Base-by-base conservation (phyloP, 495 filamentous ascomycete species). In the Aspergillus nanangensis region DNA sequence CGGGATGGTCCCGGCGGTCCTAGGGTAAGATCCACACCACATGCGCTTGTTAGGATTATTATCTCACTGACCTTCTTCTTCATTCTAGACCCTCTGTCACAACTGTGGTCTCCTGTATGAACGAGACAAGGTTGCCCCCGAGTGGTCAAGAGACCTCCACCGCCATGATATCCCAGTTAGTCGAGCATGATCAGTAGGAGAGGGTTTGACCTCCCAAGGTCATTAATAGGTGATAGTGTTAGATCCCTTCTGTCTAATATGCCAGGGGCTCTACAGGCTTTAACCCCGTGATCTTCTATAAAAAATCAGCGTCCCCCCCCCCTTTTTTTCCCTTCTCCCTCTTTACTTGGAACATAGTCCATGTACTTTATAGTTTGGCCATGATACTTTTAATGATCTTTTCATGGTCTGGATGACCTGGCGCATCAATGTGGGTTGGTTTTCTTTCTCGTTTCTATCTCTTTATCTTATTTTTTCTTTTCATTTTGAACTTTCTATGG, bases 81-180 rank as follows among this genome's bases (percentile, higher is more conserved):
- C 3, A 11, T 19, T 45, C 8, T 48, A 95, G 91, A 86, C 89
- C 18, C 80, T 99, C 17, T 99, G 93, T 68, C 85, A 87, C 64
- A 97, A 95, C 59, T 99, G 93, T 67, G 92, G 90, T 44, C 84
- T 89, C 41, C 69, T 88, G 4, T 96, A 82, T 56, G 92, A 96
- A 57, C 84, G 90, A 42, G 87, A 91, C 59, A 84, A 88, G 61
- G 79, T 84, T 43, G 74, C 93, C 0, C 90, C 94, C 3, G 82
- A 85, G 41, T 95, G 87, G 83, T 82, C 84, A 5, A 86, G 84
- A 60, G 83, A 86, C 48, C 76, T 97, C 31, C 88, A 94, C 47
- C 70, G 68, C 24, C 69, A 74, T 46, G 75, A 77, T 47, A 48
- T 76, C 11, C 72, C 75, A n/a, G 51, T 74, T 42, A 68, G 60